phyloP scores from a whole-genome alignment of 2,329 filamentous ascomycete genomes.

The Colletotrichum salicis region DNA sequence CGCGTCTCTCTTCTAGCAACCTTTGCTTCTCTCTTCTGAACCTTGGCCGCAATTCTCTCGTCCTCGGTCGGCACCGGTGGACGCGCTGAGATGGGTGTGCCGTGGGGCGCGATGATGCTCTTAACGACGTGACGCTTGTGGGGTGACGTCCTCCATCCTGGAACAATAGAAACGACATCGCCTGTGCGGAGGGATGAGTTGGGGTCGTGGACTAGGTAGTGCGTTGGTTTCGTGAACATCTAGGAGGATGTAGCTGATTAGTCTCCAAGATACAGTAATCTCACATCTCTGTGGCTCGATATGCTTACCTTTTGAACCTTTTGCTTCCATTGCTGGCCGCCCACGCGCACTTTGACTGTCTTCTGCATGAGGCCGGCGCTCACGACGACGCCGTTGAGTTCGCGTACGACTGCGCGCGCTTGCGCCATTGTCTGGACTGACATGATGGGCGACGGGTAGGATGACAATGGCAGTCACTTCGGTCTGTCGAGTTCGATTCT shows the following conservation, averaged over 20 bases:
- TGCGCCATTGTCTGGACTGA: slow-evolving; percentile 47
- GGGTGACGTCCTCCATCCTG: slow-evolving; percentile 73
- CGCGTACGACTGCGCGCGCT: slow-evolving; percentile 57
- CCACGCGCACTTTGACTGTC: slow-evolving; percentile 82
- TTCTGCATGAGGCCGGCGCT: slow-evolving; percentile 81
- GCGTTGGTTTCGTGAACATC: slow-evolving; percentile 72
- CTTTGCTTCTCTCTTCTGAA: slow-evolving; percentile 67
- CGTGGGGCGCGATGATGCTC: slow-evolving; percentile 76
- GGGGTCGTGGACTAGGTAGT: slow-evolving; percentile 82
- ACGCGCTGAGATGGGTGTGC: slow-evolving; percentile 70
- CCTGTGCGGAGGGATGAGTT: slow-evolving; percentile 77
- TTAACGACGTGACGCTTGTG: slow-evolving; percentile 80
- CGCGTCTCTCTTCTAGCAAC: slow-evolving; percentile 60
- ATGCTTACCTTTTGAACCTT: slow-evolving; percentile 35
- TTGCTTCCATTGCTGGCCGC: slow-evolving; percentile 75
- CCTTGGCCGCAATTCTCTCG: slow-evolving; percentile 66
- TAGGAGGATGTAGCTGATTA: slow-evolving; percentile 43
- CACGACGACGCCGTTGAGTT: slow-evolving; percentile 76
- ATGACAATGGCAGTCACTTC: background rate
- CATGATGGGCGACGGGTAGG: slow-evolving; percentile 43
- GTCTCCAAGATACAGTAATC: background rate
- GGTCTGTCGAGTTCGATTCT: background rate
- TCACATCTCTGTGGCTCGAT: background rate
- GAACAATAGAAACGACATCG: slow-evolving; percentile 78
- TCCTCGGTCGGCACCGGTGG: slow-evolving; percentile 73